These are phyloP conservation scores for Scheffersomyces lignosus DNA, from an alignment of 805 yeast genomes.

Conservation along the genomic window DNA sequence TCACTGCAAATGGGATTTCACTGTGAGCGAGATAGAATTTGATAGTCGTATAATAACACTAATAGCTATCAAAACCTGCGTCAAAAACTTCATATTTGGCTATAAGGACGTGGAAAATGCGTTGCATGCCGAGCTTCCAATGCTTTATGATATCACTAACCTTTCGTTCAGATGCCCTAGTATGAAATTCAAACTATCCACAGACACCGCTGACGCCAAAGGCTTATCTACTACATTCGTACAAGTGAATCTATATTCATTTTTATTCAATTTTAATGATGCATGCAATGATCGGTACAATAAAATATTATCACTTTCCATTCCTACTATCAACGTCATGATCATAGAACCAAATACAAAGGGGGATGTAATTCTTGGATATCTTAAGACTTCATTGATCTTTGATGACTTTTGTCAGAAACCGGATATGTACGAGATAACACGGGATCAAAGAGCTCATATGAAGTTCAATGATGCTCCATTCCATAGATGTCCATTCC, in stretches of 20 bases:
- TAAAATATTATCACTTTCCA: constrained; percentile 46
- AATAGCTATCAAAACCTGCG: constrained; percentile 41
- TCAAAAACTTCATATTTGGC: constrained; percentile 57
- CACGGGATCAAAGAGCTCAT: constrained; percentile 62
- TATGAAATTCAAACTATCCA: constrained; percentile 42
- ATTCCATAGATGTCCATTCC: constrained; percentile 74
- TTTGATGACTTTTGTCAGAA: constrained; percentile 62
- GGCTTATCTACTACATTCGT: constrained; percentile 7
- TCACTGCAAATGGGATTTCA: constrained; percentile 87
- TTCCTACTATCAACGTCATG: constrained; percentile 47
- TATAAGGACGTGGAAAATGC: constrained; percentile 77
- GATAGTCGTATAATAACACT: constrained; percentile 51
- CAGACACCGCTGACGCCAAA: constrained; percentile 21
- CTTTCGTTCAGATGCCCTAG: constrained; percentile 56
- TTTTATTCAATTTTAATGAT: constrained; percentile 58
- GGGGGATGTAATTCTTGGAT: constrained; percentile 29
- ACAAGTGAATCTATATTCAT: constrained; percentile 15
- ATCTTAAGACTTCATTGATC: constrained; percentile 56
- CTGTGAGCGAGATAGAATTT: constrained; percentile 56
- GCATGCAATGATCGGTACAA: constrained; percentile 68
- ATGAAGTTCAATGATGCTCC: constrained; percentile 76
- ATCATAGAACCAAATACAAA: constrained; percentile 16
- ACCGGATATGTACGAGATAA: constrained; percentile 44
- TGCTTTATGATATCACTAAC: constrained; percentile 67
- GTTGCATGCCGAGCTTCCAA: constrained; percentile 54